These are phyloP conservation scores for Centella asiatica DNA, from an alignment of 129 eudicot species.

Conservation along the genomic window DNA sequence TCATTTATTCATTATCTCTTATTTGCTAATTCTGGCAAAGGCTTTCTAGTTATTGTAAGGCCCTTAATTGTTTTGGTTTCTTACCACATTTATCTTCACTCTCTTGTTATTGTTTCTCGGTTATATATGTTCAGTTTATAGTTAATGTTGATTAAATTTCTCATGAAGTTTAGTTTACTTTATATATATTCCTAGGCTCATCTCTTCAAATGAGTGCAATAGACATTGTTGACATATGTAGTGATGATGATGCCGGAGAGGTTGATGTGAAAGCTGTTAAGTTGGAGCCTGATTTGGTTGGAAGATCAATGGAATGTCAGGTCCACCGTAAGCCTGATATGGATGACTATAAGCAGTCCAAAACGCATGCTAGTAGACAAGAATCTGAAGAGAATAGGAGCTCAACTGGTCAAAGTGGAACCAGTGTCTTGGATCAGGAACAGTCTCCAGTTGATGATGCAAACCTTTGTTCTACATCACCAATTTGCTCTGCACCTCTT, in stretches of 20 bases:
- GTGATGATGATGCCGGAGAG: slow-evolving; percentile 1
- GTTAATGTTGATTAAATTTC: background rate
- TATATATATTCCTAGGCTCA: background rate
- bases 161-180: background rate
- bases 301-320: slow-evolving; percentile 1
- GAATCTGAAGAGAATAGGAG: slow-evolving; percentile 9
- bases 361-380: background rate
- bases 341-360: background rate
- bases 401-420: slow-evolving; percentile 15
- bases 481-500: slow-evolving; percentile 26
- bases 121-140: background rate
- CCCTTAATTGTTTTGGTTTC: no score
- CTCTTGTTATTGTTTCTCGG: no score
- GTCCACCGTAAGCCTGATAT: background rate
- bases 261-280: slow-evolving; percentile 4
- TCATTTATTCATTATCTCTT: no score
- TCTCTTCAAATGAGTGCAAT: slow-evolving; percentile 7
- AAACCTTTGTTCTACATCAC: slow-evolving; percentile 16
- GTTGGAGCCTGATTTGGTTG: slow-evolving; percentile 5
- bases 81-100: no score
- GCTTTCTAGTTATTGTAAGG: no score
- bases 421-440: slow-evolving; percentile 9
- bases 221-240: background rate
- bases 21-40: no score
- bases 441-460: slow-evolving; percentile 11